Conservation (phyloP, 2,329 filamentous ascomycete species). For the Neonectria sp. region DNA sequence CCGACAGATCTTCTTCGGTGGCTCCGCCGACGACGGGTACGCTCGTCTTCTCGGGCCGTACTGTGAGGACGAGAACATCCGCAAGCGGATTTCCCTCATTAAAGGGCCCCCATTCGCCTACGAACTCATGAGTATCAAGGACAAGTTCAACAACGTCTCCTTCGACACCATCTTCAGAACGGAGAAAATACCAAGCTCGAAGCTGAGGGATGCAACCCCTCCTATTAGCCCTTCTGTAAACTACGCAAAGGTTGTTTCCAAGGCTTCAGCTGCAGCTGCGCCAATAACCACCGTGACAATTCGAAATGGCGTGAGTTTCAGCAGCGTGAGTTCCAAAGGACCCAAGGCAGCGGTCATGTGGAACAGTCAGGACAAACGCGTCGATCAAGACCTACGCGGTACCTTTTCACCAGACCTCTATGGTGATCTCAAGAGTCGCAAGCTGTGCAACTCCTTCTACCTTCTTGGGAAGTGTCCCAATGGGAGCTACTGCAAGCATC, state of each 20-base stretch:
- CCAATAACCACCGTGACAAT: background rate
- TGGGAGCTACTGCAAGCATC: background rate
- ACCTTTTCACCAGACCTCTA: background rate
- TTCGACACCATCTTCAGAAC: background rate
- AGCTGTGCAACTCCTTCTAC: background rate
- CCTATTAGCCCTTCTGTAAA: background rate
- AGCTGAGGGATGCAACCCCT: background rate
- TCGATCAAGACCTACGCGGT: background rate
- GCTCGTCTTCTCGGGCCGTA: background rate
- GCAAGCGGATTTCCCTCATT: background rate
- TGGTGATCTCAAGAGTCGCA: background rate
- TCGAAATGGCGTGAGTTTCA: background rate
- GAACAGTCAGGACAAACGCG: background rate
- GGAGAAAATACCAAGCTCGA: background rate
- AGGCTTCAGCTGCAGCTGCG: background rate
- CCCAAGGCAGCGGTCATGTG: background rate
- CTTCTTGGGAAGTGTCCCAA: background rate
- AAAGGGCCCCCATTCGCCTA: background rate
- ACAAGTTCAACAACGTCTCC: background rate
- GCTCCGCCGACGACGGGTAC: background rate
- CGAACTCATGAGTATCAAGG: background rate
- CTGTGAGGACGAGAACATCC: background rate
- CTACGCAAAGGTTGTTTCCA: background rate
- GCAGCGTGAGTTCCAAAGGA: background rate
- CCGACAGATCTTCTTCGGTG: background rate